These are phyloP conservation scores for Malus sieversii DNA, from an alignment of 306 rosid species.

Conservation along the genomic window DNA sequence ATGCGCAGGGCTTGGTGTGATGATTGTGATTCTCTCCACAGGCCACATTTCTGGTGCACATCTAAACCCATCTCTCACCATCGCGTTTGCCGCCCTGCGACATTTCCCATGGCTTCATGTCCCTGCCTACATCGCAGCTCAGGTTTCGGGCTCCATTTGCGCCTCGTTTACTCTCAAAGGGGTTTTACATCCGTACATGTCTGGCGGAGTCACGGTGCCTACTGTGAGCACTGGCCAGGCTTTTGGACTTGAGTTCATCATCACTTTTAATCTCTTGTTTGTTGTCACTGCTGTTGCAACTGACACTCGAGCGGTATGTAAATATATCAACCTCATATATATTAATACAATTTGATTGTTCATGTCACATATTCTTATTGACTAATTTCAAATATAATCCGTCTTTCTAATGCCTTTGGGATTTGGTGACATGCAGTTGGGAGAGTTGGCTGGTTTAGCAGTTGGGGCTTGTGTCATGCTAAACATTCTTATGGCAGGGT, in stretches of 20 bases:
- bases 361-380: neutral
- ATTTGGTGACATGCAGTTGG: conserved; percentile 42
- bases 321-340: neutral
- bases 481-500: conserved; percentile 85
- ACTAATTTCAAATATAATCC: neutral
- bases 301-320: conserved; percentile 70
- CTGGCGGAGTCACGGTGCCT: conserved; percentile 84
- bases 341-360: neutral
- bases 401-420: neutral
- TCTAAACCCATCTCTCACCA: conserved; percentile 79
- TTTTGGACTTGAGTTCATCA: conserved; percentile 73
- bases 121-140: conserved; percentile 72
- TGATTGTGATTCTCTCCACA: conserved; percentile 74
- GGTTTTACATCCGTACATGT: conserved; percentile 58
- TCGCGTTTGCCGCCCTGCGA: conserved; percentile 75
- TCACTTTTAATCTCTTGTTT: conserved; percentile 78
- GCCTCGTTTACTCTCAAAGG: conserved; percentile 77
- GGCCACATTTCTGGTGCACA: conserved; percentile 98
- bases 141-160: conserved; percentile 72
- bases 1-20: conserved; percentile 74
- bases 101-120: conserved; percentile 93
- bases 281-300: conserved; percentile 95
- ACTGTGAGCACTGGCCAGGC: conserved; percentile 52
- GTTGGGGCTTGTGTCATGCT: conserved; percentile 89
- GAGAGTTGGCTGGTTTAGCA: conserved; percentile 87